Evolutionary conservation across 768 basidiomycete genomes (phyloP).

Genomic region (Tulasnella sp.): DNA sequence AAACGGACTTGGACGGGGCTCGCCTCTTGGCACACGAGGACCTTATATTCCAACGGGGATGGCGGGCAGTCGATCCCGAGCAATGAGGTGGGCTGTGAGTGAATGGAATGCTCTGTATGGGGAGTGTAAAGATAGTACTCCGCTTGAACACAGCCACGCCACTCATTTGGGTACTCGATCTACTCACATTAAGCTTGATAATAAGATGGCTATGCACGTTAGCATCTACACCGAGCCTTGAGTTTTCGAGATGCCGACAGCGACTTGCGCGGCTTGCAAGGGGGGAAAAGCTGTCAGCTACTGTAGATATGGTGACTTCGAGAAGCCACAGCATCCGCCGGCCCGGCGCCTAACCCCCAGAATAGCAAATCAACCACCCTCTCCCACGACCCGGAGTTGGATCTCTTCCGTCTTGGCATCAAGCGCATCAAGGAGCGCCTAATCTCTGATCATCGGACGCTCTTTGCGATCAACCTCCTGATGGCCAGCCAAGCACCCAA

Average conservation of each 20-base stretch:
- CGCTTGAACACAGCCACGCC: background rate
- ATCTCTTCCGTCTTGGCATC: background rate
- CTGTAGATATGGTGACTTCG: background rate
- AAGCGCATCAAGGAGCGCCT: background rate
- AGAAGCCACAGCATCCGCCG: background rate
- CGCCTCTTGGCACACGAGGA: background rate
- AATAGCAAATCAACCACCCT: background rate
- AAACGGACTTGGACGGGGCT: background rate
- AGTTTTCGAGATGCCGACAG: no score
- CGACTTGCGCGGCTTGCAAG: background rate
- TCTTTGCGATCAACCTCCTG: background rate
- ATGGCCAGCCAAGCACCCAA: slow-evolving; percentile 11
- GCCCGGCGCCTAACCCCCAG: background rate
- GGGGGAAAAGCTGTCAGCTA: background rate
- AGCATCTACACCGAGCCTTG: no score
- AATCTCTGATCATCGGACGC: background rate
- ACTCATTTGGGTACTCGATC: background rate
- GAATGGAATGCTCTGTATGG: background rate
- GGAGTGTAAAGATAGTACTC: background rate
- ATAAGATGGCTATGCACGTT: no score
- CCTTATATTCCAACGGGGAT: background rate
- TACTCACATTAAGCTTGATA: background rate
- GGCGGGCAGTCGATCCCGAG: background rate
- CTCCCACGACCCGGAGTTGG: background rate
- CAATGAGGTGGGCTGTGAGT: background rate